Evolutionary conservation across 2,329 filamentous ascomycete species (phyloP).

Genomic region (Lachnellula cervina): DNA sequence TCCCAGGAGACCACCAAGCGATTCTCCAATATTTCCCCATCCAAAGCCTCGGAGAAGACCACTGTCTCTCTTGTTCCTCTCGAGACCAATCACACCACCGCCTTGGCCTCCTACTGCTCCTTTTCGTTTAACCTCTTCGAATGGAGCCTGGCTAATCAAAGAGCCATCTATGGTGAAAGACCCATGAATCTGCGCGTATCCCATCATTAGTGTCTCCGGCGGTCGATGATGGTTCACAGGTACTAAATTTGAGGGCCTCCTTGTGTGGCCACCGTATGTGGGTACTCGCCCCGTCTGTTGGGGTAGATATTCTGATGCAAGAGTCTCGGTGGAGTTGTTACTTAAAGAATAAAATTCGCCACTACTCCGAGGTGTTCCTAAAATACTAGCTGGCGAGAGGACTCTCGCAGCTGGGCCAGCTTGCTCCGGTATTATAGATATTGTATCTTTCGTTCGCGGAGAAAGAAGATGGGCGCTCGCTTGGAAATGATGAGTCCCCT

Average conservation of each 20-base stretch:
- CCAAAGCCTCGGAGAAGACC: constrained; percentile 79
- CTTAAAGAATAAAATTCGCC: constrained; percentile 93
- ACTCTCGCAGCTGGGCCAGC: constrained; percentile 58
- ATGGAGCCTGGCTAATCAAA: constrained; percentile 79
- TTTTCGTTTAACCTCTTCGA: constrained; percentile 94
- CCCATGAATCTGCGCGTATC: constrained; percentile 89
- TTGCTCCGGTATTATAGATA: constrained; percentile 52
- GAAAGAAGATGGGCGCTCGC: constrained; percentile 22
- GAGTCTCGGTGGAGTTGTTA: constrained; percentile 90
- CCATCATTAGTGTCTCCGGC: constrained; percentile 92
- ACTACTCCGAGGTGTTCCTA: constrained; percentile 81
- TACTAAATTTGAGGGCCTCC: constrained; percentile 41
- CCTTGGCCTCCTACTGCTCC: constrained; percentile 84
- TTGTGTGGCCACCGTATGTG: constrained; percentile 35
- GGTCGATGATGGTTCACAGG: constrained; percentile 41
- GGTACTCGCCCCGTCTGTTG: constrained; percentile 42
- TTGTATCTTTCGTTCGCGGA: constrained; percentile 27
- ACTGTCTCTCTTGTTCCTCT: constrained; percentile 66
- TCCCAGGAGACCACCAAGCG: constrained; percentile 81
- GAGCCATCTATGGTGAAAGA: constrained; percentile 91
- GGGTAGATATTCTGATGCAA: constrained; percentile 81
- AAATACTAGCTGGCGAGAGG: constrained; percentile 70
- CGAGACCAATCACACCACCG: constrained; percentile 78
- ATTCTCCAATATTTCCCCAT: constrained; percentile 84
- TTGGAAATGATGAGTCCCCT: constrained; percentile 4